Conservation (phyloP, 495 filamentous ascomycete species). For the Neurospora sp. region DNA sequence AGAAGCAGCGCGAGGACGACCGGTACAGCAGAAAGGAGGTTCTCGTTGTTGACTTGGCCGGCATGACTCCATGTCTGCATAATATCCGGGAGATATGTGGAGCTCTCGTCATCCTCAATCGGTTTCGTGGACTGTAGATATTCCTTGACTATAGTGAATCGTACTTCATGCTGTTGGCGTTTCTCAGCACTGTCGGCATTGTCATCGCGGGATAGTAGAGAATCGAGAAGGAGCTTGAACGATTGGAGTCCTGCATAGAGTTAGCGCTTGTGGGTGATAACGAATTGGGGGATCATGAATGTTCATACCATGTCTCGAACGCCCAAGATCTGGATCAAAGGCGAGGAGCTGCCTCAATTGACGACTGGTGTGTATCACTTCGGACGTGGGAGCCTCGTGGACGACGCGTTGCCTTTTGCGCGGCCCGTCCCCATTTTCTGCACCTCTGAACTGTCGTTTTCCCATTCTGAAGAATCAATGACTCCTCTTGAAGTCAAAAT, state of each 20-base stretch:
- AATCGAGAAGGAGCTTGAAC: constrained; percentile 67
- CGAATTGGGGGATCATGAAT: not conserved
- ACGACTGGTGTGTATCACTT: constrained; percentile 45
- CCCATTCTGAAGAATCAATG: constrained; percentile 20
- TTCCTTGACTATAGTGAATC: constrained; percentile 52
- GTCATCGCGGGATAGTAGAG: constrained; percentile 47
- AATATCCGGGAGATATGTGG: constrained; percentile 58
- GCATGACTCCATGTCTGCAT: constrained; percentile 74
- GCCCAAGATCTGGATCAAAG: constrained; percentile 53
- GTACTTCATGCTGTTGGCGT: constrained; percentile 29
- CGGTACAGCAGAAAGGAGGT: constrained; percentile 61
- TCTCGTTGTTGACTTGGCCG: constrained; percentile 59
- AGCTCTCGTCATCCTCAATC: constrained; percentile 41
- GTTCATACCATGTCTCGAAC: constrained; percentile 54
- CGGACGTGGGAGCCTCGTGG: constrained; percentile 39
- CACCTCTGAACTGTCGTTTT: constrained; percentile 28
- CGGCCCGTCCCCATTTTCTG: constrained; percentile 16
- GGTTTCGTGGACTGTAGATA: constrained; percentile 63
- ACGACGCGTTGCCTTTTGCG: constrained; percentile 27
- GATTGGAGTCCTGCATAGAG: constrained; percentile 50
- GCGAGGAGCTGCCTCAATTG: constrained; percentile 55
- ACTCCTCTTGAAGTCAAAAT: not conserved
- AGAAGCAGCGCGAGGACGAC: constrained; percentile 69
- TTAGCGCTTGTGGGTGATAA: not conserved
- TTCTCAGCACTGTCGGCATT: constrained; percentile 21